These are phyloP conservation scores for Aspergillus panamensis DNA, from an alignment of 495 filamentous ascomycete genomes.

Conservation along the genomic window DNA sequence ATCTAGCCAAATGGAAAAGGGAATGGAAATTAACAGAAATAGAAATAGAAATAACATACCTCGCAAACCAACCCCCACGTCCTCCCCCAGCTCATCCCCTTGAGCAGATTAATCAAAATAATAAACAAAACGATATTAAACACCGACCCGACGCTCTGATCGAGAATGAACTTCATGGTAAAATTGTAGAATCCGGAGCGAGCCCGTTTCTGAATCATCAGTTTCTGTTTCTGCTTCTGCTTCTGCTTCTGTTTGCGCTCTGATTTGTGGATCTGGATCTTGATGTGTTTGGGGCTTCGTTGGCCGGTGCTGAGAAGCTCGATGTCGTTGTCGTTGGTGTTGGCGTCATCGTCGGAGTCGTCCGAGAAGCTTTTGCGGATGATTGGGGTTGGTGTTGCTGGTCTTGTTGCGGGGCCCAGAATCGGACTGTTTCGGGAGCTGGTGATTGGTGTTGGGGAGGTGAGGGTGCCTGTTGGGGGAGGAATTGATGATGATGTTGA, in stretches of 20 bases:
- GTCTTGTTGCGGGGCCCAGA: background rate
- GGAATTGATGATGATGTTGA: background rate
- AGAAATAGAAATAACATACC: conserved; percentile 29
- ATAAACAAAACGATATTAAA: conserved; percentile 79
- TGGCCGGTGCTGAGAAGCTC: background rate
- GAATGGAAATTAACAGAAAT: conserved; percentile 10
- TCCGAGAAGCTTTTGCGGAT: background rate
- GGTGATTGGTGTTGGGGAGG: background rate
- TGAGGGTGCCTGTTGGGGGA: too few species aligned
- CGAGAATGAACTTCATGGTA: conserved; percentile 72
- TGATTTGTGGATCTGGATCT: too few species aligned
- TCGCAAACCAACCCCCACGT: conserved; percentile 34
- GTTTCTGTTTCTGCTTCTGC: too few species aligned
- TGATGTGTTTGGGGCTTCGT: too few species aligned
- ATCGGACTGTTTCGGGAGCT: background rate
- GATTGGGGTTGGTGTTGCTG: background rate
- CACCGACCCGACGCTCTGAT: conserved; percentile 73
- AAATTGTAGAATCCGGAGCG: conserved; percentile 60
- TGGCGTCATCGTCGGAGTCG: background rate
- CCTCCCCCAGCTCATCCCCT: conserved; percentile 31
- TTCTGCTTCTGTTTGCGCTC: too few species aligned
- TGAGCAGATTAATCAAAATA: conserved; percentile 52
- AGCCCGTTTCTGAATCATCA: too few species aligned
- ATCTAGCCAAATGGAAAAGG: too few species aligned
- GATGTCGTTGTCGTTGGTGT: background rate